phyloP scores from a whole-genome alignment of 1,284 basidiomycete species.

The Volvariella surrecta region DNA sequence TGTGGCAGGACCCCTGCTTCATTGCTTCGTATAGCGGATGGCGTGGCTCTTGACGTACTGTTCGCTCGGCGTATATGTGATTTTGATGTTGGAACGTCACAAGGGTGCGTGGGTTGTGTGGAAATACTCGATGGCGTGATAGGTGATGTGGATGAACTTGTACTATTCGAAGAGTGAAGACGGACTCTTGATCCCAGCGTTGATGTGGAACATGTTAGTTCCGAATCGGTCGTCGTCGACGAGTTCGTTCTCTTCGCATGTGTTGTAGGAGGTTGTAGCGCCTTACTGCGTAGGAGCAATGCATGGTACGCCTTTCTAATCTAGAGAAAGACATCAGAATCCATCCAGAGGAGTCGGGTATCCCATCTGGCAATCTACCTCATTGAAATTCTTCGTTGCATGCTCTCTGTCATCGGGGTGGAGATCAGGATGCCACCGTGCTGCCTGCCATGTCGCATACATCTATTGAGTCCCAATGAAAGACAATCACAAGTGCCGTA shows the following conservation, averaged over 20 bases:
- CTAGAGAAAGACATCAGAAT: conserved; percentile 10
- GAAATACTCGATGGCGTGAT: no score
- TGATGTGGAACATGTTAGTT: no score
- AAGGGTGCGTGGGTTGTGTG: no score
- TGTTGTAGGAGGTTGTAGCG: background rate
- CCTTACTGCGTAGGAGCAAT: conserved; percentile 15
- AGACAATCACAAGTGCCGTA: background rate
- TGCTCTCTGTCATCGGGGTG: conserved; percentile 16
- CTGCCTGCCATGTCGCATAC: background rate
- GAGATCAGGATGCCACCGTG: conserved; percentile 22
- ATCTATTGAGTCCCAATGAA: background rate
- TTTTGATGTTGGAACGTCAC: no score
- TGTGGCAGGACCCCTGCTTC: no score
- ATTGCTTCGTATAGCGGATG: no score
- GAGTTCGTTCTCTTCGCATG: background rate
- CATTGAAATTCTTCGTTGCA: conserved; percentile 17
- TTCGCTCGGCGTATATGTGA: no score
- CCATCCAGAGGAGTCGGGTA: background rate
- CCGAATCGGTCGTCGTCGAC: background rate
- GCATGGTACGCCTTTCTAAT: conserved; percentile 22
- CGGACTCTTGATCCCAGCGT: no score
- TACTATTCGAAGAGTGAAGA: no score
- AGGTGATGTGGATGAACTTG: no score
- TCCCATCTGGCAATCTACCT: conserved; percentile 12
- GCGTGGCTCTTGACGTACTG: no score